Conservation (phyloP, 768 basidiomycete genomes). For the Cystofilobasidium bisporidii region DNA sequence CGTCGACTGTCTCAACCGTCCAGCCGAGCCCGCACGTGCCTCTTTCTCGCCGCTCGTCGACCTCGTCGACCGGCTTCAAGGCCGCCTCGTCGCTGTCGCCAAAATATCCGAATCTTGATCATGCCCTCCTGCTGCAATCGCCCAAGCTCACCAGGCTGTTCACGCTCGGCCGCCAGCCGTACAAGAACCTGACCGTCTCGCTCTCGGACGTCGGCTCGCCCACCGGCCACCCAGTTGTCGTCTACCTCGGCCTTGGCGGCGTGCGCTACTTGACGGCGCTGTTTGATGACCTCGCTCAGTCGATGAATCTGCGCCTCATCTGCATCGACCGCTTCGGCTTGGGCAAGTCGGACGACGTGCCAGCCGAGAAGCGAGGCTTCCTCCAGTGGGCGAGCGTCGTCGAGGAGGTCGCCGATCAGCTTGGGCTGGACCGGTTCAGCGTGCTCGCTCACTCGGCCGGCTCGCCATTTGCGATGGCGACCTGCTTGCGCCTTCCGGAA, state of each 20-base stretch:
- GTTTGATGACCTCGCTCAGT: slow-evolving; percentile 92
- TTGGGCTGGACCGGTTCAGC: slow-evolving; percentile 68
- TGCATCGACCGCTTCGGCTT: slow-evolving; percentile 94
- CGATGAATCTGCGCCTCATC: slow-evolving; percentile 73
- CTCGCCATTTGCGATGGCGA: slow-evolving; percentile 84
- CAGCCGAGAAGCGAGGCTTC: slow-evolving; percentile 60
- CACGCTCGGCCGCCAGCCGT: slow-evolving; percentile 66
- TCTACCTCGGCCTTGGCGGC: slow-evolving; percentile 88
- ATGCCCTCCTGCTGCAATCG: slow-evolving; percentile 54
- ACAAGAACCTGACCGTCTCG: slow-evolving; percentile 71
- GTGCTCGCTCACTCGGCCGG: slow-evolving; percentile 94
- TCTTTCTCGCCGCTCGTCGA: no score
- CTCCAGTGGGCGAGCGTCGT: slow-evolving; percentile 85
- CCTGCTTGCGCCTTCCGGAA: slow-evolving; percentile 62
- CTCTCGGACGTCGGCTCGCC: slow-evolving; percentile 84
- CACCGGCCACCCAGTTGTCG: slow-evolving; percentile 74
- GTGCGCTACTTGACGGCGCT: slow-evolving; percentile 90
- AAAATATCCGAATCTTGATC: no score
- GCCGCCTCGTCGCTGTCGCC: no score
- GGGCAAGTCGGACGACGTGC: slow-evolving; percentile 63
- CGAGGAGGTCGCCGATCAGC: slow-evolving; percentile 74
- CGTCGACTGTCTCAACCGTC: no score
- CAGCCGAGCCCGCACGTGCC: no score
- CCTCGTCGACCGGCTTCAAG: no score
- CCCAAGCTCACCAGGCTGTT: slow-evolving; percentile 72